Evolutionary conservation across 2,329 filamentous ascomycete species (phyloP).

Genomic region (Stachybotrys echinatus): DNA sequence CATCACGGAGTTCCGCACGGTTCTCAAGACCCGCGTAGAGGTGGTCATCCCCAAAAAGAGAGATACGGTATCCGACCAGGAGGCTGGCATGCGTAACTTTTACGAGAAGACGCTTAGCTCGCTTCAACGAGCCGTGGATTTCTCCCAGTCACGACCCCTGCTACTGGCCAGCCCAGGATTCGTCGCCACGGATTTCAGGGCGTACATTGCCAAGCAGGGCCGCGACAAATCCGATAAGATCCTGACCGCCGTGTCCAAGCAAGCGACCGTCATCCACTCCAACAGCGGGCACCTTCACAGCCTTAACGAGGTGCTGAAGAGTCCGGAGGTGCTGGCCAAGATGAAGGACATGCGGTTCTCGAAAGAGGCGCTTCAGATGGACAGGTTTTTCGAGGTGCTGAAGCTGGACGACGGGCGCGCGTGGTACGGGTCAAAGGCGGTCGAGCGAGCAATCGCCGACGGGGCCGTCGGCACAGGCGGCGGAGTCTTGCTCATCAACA

Average conservation of each 20-base stretch:
- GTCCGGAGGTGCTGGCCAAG: constrained; percentile 68
- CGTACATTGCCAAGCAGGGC: constrained; percentile 61
- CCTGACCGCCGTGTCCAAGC: constrained; percentile 55
- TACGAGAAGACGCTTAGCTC: constrained; percentile 73
- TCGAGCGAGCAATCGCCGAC: constrained; percentile 75
- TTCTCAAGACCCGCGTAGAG: constrained; percentile 61
- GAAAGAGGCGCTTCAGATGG: constrained; percentile 77
- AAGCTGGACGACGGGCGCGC: constrained; percentile 81
- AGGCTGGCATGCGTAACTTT: constrained; percentile 67
- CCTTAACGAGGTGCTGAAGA: constrained; percentile 81
- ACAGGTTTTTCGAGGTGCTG: constrained; percentile 72
- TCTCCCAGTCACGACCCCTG: constrained; percentile 63
- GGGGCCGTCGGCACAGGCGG: constrained; percentile 86
- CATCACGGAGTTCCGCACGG: constrained; percentile 74
- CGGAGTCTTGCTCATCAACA: constrained; percentile 80
- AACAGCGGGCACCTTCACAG: constrained; percentile 83
- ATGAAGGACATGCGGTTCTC: constrained; percentile 86
- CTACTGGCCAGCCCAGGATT: constrained; percentile 89
- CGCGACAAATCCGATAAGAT: constrained; percentile 59
- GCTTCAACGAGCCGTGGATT: constrained; percentile 72
- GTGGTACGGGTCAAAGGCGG: constrained; percentile 83
- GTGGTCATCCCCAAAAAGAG: constrained; percentile 63
- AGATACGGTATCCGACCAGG: constrained; percentile 57
- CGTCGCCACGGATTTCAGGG: constrained; percentile 73
- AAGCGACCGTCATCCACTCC: constrained; percentile 72